phyloP scores from a whole-genome alignment of 768 basidiomycete species.

The Mycena venus region DNA sequence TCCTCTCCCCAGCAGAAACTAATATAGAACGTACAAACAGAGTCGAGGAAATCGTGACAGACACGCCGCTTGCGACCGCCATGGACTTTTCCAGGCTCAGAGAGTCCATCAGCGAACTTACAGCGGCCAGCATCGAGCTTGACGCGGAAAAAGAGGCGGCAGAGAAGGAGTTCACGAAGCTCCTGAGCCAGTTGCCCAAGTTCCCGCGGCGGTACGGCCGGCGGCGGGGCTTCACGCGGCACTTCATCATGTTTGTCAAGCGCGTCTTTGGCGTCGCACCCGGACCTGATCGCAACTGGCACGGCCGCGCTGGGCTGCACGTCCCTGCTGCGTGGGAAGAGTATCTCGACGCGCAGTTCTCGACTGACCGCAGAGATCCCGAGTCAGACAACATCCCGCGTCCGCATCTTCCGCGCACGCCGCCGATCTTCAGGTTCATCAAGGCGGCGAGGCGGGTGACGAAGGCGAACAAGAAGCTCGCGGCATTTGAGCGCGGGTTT shows the following conservation, averaged over 20 bases:
- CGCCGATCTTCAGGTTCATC: conserved; percentile 61
- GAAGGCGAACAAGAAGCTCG: conserved; percentile 75
- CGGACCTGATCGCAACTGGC: conserved; percentile 39
- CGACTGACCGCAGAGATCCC: neutral
- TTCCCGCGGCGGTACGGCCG: conserved; percentile 42
- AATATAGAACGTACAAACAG: conserved; percentile 33
- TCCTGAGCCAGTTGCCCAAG: conserved; percentile 55
- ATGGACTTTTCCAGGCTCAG: conserved; percentile 61
- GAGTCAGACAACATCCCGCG: neutral
- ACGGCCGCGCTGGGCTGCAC: conserved; percentile 28
- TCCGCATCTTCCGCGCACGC: conserved; percentile 25
- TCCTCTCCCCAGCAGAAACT: neutral
- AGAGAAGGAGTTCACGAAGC: conserved; percentile 63
- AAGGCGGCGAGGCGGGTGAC: conserved; percentile 72
- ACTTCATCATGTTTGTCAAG: conserved; percentile 52
- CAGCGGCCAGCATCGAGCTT: conserved; percentile 64
- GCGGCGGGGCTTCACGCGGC: conserved; percentile 36
- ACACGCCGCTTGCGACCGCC: conserved; percentile 36
- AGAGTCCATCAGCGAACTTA: conserved; percentile 60
- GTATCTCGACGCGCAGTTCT: conserved; percentile 42
- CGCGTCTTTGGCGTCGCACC: conserved; percentile 54
- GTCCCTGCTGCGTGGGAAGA: conserved; percentile 48
- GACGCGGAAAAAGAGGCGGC: conserved; percentile 72
- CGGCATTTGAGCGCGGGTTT: conserved; percentile 83
- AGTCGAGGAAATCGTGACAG: conserved; percentile 37